Percentiles rank a stretch among this genome's conserved stretches.
phyloP scores from a whole-genome alignment of 768 basidiomycete species.

The Amanita pallidorosea region DNA sequence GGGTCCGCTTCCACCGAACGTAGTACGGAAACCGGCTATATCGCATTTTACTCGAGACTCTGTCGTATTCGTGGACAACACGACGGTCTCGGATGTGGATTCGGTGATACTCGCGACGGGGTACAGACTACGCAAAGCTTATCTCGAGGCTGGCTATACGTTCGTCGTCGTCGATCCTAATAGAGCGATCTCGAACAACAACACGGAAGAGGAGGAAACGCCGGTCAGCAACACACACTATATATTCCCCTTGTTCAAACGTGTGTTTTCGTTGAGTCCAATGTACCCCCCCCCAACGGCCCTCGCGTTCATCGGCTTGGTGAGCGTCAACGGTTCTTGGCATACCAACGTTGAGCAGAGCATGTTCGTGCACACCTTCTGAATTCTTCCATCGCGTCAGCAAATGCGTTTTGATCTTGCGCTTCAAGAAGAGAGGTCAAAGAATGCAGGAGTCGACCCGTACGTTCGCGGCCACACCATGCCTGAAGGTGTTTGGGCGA shows the following conservation, averaged over 20 bases:
- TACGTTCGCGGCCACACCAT: slow-evolving; percentile 38
- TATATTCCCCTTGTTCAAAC: background rate
- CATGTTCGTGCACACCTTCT: slow-evolving; percentile 33
- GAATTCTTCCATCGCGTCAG: slow-evolving; percentile 30
- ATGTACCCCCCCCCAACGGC: slow-evolving; percentile 37
- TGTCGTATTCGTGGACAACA: slow-evolving; percentile 38
- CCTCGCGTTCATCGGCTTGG: slow-evolving; percentile 45
- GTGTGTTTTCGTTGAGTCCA: slow-evolving; percentile 36
- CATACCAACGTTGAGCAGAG: slow-evolving; percentile 23
- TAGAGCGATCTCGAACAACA: slow-evolving; percentile 19
- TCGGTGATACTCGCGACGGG: slow-evolving; percentile 38
- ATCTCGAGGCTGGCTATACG: slow-evolving; percentile 22
- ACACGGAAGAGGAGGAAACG: slow-evolving; percentile 8
- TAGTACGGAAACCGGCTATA: slow-evolving; percentile 25
- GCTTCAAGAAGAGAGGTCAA: slow-evolving; percentile 26
- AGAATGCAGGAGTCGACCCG: slow-evolving; percentile 33
- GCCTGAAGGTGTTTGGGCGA: slow-evolving; percentile 16
- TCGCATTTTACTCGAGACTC: slow-evolving; percentile 33
- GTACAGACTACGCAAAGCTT: slow-evolving; percentile 41
- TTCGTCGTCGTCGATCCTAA: slow-evolving; percentile 23
- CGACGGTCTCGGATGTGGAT: slow-evolving; percentile 8
- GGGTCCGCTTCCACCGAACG: background rate
- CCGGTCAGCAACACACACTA: slow-evolving; percentile 32
- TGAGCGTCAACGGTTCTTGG: slow-evolving; percentile 34
- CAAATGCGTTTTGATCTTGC: slow-evolving; percentile 30